Conservation (phyloP, 371 early-diverging fungal genomes). For the Phascolomyces articulosus region DNA sequence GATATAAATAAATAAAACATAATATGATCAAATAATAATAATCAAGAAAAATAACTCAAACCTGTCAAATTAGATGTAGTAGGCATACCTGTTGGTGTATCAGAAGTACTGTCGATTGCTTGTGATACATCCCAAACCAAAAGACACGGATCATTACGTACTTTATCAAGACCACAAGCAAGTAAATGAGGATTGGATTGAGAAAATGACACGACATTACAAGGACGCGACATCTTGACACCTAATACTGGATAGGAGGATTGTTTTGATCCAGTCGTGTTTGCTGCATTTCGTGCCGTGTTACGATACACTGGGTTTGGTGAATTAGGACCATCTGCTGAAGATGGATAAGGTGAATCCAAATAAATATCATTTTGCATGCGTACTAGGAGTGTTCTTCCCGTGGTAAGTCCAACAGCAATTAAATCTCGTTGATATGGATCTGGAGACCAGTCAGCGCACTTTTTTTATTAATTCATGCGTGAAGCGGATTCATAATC, state of each 20-base stretch:
- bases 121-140: conserved; percentile 78
- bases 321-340: conserved; percentile 20
- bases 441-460: conserved; percentile 81
- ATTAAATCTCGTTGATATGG: conserved; percentile 64
- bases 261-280: conserved; percentile 23
- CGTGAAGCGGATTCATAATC: not conserved
- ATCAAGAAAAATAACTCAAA: no score
- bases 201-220: conserved; percentile 76
- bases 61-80: not conserved
- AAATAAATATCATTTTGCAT: conserved; percentile 50
- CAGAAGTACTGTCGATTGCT: conserved; percentile 42
- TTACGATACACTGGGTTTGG: not conserved
- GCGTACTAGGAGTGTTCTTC: conserved; percentile 63
- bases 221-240: conserved; percentile 67
- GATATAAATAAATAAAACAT: not conserved
- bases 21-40: not conserved
- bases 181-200: conserved; percentile 62
- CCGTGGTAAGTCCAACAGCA: conserved; percentile 75
- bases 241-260: conserved; percentile 49
- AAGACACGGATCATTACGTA: conserved; percentile 72
- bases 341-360: conserved; percentile 22
- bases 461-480: conserved; percentile 39
- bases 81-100: conserved; percentile 30
- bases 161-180: conserved; percentile 77
- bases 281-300: not conserved